Percentiles rank a stretch among this genome's conserved stretches.
Conservation (phyloP, 1,284 basidiomycete genomes). For the Leccinum subatratum region DNA sequence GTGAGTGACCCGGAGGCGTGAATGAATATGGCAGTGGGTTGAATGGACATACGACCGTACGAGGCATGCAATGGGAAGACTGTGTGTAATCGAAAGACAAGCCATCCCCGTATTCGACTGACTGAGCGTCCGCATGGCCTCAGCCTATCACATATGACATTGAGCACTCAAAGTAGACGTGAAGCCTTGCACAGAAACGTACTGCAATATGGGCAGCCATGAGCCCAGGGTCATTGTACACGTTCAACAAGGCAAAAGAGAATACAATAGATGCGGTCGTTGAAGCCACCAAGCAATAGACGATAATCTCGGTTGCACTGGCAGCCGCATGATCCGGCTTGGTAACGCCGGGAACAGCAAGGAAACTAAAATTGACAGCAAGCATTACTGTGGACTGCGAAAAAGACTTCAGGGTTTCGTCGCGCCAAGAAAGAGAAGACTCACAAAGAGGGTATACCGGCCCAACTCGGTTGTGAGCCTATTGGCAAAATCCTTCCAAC, state of each 20-base stretch:
- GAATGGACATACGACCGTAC: conserved; percentile 19
- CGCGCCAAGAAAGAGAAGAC: conserved; percentile 14
- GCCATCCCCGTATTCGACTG: conserved; percentile 13
- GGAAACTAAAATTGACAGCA: conserved; percentile 20
- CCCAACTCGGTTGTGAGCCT: conserved; percentile 48
- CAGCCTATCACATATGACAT: background rate
- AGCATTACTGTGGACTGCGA: conserved; percentile 25
- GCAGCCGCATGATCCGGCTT: background rate
- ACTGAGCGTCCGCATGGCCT: conserved; percentile 8
- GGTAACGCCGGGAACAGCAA: conserved; percentile 15
- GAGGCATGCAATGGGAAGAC: conserved; percentile 19
- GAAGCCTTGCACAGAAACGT: background rate
- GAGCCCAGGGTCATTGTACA: conserved; percentile 7
- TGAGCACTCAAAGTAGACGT: background rate
- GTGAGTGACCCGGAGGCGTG: background rate
- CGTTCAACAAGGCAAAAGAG: conserved; percentile 19
- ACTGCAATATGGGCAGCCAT: conserved; percentile 9
- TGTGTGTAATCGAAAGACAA: conserved; percentile 16
- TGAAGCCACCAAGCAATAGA: conserved; percentile 16
- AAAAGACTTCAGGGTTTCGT: conserved; percentile 2
- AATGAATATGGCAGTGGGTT: background rate
- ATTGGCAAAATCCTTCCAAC: conserved; percentile 35
- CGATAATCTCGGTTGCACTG: conserved; percentile 9
- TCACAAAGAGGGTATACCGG: conserved; percentile 47
- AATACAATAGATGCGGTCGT: conserved; percentile 19